Percentiles rank a stretch among this genome's conserved stretches.
These are phyloP conservation scores for Periconia digitata DNA, from an alignment of 2,329 filamentous ascomycete species.

Conservation along the genomic window DNA sequence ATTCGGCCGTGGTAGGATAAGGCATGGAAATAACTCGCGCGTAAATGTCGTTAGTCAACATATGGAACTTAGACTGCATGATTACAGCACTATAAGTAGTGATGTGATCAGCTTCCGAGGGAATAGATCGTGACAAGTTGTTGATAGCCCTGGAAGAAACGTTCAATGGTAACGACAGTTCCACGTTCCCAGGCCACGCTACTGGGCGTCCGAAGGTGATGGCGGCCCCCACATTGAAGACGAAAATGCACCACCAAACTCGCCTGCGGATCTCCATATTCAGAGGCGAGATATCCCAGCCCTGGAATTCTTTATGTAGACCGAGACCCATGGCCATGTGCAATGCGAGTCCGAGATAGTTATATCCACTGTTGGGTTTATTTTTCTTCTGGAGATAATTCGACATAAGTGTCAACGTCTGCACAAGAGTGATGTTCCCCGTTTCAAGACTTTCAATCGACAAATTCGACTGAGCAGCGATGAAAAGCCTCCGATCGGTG, in stretches of 20 bases:
- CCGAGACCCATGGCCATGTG: conserved; percentile 54
- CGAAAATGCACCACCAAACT: conserved; percentile 44
- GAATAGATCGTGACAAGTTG: conserved; percentile 22
- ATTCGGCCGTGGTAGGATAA: conserved; percentile 45
- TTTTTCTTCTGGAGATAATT: conserved; percentile 55
- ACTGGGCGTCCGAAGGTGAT: conserved; percentile 55
- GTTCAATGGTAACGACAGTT: conserved; percentile 13
- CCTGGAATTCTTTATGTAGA: conserved; percentile 52
- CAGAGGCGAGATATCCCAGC: conserved; percentile 22
- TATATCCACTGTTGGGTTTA: conserved; percentile 55
- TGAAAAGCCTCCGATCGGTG: conserved; percentile 41
- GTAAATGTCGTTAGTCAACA: conserved; percentile 50
- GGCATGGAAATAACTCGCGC: conserved; percentile 50
- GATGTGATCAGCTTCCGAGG: conserved; percentile 17
- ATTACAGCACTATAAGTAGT: conserved; percentile 50
- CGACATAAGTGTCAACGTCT: conserved; percentile 50
- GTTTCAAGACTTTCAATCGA: conserved; percentile 52
- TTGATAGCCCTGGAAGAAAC: conserved; percentile 29
- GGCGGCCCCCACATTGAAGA: conserved; percentile 53
- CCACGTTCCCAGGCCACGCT: conserved; percentile 9
- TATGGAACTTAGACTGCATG: conserved; percentile 50
- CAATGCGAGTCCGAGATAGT: conserved; percentile 52
- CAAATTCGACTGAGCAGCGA: conserved; percentile 50
- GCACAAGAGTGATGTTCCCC: conserved; percentile 53
- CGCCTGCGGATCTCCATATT: conserved; percentile 37